Evolutionary conservation across 1,139 yeast genomes (phyloP), one percentile per base, ranked within the genome.

Genomic region (Tardiomyces digboiensis): DNA sequence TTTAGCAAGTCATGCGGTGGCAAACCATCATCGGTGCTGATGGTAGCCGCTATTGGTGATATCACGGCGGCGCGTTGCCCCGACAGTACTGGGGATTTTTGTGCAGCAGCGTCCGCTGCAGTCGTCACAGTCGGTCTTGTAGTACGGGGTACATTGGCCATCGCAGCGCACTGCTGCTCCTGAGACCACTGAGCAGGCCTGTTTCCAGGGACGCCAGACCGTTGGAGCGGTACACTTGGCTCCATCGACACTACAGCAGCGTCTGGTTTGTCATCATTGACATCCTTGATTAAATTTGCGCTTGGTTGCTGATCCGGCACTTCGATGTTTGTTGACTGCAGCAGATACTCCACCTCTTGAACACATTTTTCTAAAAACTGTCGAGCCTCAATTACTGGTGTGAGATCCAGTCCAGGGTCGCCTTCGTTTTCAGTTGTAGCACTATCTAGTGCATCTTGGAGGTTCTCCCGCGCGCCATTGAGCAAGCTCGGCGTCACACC

Each of bases 301-400:
- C n/a, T n/a, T n/a, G n/a, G n/a, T n/a, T n/a, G n/a, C 33, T 26
- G 33, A 8, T 26, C 33, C 10, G 14, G 16, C 33, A 26, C 14
- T 5, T 42, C 48, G 3, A 50, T 21, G 29, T 49, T 49, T 1
- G 61, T 52, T 7, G 60, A 46, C 45, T 62, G 64, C 22, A 64
- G 52, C 45, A 64, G 46, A 41, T 56, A 58, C 33, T 61, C 62
- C 19, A 64, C 65, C 42, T 64, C 67, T 38, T 59, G 61, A 16
- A 64, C 54, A 47, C 67, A 62, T 43, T 57, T 56, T 39, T 61
- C 65, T n/a, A 64, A 53, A 42, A 59, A 59, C 43, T 55, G 53
- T 4, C 65, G 47, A 2, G 66, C 55, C 42, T 57, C 60, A 16
- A 58, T 53, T 19, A 64, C 48, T 2, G 59, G 61, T 2, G 53